phyloP scores from a whole-genome alignment of 1,139 yeast species.

The Trichomonascaceae sp. region DNA sequence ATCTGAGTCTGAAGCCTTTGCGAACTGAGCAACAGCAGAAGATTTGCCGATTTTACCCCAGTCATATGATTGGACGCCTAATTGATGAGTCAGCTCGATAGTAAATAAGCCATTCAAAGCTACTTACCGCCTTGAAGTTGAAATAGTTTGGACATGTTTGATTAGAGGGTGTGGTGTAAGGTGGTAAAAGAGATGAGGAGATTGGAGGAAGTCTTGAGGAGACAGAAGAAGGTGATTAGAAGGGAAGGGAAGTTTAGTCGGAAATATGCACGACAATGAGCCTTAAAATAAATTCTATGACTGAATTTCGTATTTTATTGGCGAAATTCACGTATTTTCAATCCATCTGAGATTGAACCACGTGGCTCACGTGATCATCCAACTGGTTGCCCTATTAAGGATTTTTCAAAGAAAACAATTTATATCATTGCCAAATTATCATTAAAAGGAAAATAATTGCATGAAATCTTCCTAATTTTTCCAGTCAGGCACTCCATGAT shows the following conservation, averaged over 20 bases:
- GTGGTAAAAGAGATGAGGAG: not conserved
- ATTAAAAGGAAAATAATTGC: not conserved
- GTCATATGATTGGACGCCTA: constrained; percentile 56
- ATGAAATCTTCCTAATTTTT: not conserved
- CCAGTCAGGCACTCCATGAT: not conserved
- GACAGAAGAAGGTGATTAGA: not conserved
- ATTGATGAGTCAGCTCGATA: not conserved
- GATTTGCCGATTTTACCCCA: constrained; percentile 84
- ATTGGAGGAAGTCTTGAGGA: not conserved
- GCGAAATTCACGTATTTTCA: not conserved
- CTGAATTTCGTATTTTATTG: not conserved
- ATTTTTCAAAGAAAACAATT: not conserved
- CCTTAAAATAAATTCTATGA: not conserved
- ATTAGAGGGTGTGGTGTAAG: not conserved
- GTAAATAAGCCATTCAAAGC: not conserved
- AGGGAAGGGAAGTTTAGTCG: not conserved
- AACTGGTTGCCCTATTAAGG: not conserved
- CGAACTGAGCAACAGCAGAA: constrained; percentile 86
- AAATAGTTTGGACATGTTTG: constrained; percentile 22
- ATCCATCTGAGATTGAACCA: not conserved
- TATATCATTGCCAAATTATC: not conserved
- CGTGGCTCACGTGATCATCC: not conserved
- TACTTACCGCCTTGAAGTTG: constrained; percentile 33
- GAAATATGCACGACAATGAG: not conserved
- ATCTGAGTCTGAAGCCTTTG: constrained; percentile 59